Conservation (phyloP, 2,329 filamentous ascomycete genomes). For the Trichoderma pleuroti region DNA sequence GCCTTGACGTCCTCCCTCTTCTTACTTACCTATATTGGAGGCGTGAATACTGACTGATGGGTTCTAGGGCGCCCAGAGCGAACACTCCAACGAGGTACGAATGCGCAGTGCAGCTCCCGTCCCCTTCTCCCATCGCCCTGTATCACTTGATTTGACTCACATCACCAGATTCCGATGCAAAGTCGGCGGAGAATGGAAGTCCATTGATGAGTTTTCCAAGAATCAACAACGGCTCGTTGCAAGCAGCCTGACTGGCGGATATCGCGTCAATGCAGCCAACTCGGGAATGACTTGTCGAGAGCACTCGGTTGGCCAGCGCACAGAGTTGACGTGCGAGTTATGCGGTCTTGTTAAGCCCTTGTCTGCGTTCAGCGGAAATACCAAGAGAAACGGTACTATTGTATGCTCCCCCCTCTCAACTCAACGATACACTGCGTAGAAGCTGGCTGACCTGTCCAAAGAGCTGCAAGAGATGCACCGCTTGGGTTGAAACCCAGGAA, state of each 20-base stretch:
- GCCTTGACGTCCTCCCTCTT: neutral
- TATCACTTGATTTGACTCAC: neutral
- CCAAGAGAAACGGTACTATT: conserved; percentile 27
- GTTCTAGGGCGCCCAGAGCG: conserved; percentile 14
- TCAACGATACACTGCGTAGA: neutral
- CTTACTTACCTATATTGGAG: neutral
- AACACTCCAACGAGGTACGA: conserved; percentile 20
- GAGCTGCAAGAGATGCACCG: conserved; percentile 35
- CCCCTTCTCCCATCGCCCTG: too few species aligned
- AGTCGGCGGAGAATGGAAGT: conserved; percentile 37
- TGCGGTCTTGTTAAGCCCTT: conserved; percentile 30
- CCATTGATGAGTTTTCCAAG: conserved; percentile 31
- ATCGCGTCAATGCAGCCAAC: conserved; percentile 28
- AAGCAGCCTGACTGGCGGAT: conserved; percentile 17
- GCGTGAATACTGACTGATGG: neutral
- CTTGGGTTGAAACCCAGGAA: conserved; percentile 38
- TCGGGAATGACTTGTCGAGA: conserved; percentile 38
- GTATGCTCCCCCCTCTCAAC: conserved; percentile 26
- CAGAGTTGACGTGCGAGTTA: conserved; percentile 32
- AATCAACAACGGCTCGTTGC: conserved; percentile 31
- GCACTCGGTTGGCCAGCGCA: conserved; percentile 28
- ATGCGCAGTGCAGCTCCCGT: neutral
- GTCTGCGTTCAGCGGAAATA: conserved; percentile 32
- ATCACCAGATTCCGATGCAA: conserved; percentile 33
- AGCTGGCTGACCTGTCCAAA: conserved; percentile 21